These are phyloP conservation scores for Colletotrichum lini DNA, from an alignment of 2,329 filamentous ascomycete species.

Conservation along the genomic window DNA sequence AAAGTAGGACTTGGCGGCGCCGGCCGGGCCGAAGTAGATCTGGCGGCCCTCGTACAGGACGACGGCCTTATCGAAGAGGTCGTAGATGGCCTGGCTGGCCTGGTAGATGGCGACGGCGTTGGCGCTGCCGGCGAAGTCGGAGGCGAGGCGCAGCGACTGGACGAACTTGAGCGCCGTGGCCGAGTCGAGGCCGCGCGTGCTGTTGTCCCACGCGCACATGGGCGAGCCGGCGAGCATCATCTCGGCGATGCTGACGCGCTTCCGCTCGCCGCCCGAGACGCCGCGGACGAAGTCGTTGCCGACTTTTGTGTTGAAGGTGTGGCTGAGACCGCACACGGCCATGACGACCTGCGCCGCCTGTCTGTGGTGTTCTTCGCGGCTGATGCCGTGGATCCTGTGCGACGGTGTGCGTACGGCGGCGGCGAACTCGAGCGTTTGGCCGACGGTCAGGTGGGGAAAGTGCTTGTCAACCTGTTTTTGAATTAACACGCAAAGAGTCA, in stretches of 20 bases:
- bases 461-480: conserved; percentile 73
- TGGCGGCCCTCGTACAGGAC: conserved; percentile 84
- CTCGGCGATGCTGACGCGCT: conserved; percentile 87
- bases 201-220: conserved; percentile 77
- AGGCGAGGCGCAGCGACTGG: conserved; percentile 74
- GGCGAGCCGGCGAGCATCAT: conserved; percentile 76
- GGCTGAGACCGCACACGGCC: conserved; percentile 79
- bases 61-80: conserved; percentile 81
- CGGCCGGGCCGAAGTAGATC: conserved; percentile 80
- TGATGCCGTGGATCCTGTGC: conserved; percentile 74
- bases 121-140: conserved; percentile 74
- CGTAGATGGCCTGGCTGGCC: conserved; percentile 78
- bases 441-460: conserved; percentile 83
- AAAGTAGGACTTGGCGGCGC: conserved; percentile 75
- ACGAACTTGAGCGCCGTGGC: conserved; percentile 82
- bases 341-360: conserved; percentile 78
- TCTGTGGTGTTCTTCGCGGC: conserved; percentile 70
- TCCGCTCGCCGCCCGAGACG: conserved; percentile 79
- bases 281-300: conserved; percentile 82
- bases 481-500: background rate
- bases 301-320: conserved; percentile 81
- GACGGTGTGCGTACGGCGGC: conserved; percentile 78
- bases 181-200: conserved; percentile 80
- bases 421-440: conserved; percentile 81
- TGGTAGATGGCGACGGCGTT: conserved; percentile 81